Base-by-base conservation (phyloP, 2,329 filamentous ascomycete genomes). In the Hypoxylon sp. region DNA sequence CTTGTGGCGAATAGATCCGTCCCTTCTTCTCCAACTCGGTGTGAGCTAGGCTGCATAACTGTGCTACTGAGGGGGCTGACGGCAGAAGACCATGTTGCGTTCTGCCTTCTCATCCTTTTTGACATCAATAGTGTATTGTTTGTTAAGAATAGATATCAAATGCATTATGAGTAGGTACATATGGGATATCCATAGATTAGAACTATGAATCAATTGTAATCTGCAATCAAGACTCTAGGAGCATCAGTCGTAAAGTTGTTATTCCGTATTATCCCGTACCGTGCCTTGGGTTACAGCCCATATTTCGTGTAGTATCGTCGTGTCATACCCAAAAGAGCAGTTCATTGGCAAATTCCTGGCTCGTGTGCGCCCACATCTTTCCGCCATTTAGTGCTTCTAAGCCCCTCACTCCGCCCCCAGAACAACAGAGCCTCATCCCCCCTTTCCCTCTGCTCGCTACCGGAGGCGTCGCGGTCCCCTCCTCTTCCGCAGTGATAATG, bases 11-110 rank as follows among this genome's bases (percentile, higher is more conserved):
- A 6, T 45, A 5, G 26, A 8, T 14, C 20, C 40, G 9, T 16
- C 40, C 40, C 40, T 45, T 14, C 32, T 14, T 24, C 20, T 45
- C 18, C 40, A 45, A 36, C 14, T 36, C 32, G 33, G 33, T 38
- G 33, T 38, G 14, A 44, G 40, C 22, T 14, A 48, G 45, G 26
- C 26, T 48, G 24, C 45, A 48, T 48, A n/a, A 46, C 6, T 26
- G 24, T 16, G 20, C 14, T 16, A 30, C 45, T 14, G 42, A 45
- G 26, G 22, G n/a, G 42, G 42, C 42, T 45, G n/a, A n/a, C n/a
- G n/a, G n/a, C n/a, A n/a, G n/a, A n/a, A n/a, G 20, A 45, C 22
- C 14, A 24, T 8, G 20, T n/a, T 26, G 20, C 42, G 20, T 14
- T 45, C 42, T 22, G 9, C 3, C 16, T 14, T 24, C 14, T 38